Percentiles rank a stretch among this genome's conserved stretches.
phyloP scores from a whole-genome alignment of 2,329 filamentous ascomycete species.

The Stylonectria norvegica region DNA sequence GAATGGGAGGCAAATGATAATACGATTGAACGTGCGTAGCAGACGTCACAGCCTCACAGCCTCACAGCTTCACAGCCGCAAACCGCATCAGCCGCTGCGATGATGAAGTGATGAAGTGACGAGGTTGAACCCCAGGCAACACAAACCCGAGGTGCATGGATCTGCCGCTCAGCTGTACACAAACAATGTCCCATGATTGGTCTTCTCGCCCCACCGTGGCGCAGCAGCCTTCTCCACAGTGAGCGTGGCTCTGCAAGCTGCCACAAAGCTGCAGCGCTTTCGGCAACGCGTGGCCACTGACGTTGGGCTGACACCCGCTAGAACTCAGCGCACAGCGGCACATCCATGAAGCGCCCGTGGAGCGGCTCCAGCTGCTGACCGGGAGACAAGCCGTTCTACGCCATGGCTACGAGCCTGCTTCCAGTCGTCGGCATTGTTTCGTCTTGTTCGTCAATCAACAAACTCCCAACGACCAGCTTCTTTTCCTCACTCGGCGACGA shows the following conservation, averaged over 20 bases:
- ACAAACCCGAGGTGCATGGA: slow-evolving; percentile 3
- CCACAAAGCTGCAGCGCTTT: not conserved
- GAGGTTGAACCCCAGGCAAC: slow-evolving; percentile 2
- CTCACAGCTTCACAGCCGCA: no score
- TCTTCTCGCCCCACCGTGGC: slow-evolving; percentile 9
- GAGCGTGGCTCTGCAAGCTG: slow-evolving; percentile 7
- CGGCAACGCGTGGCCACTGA: slow-evolving; percentile 20
- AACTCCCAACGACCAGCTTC: no score
- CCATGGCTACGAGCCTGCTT: not conserved
- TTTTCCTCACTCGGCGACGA: no score
- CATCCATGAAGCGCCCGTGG: no score
- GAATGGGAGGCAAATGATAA: no score
- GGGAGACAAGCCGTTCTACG: not conserved
- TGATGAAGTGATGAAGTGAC: slow-evolving; percentile 4
- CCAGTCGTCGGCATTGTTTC: not conserved
- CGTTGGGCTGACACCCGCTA: not conserved
- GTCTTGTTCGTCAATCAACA: not conserved
- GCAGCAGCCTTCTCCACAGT: slow-evolving; percentile 11
- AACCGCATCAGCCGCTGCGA: not conserved
- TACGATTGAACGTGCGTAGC: no score
- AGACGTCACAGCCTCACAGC: no score
- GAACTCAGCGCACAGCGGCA: no score
- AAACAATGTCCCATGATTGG: slow-evolving; percentile 15
- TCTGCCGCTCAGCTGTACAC: slow-evolving; percentile 13
- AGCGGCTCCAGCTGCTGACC: no score